Evolutionary conservation across 108 stramenopile species (phyloP), one percentile per base, ranked within the genome.

Genomic region (Skeletonema marinoi): DNA sequence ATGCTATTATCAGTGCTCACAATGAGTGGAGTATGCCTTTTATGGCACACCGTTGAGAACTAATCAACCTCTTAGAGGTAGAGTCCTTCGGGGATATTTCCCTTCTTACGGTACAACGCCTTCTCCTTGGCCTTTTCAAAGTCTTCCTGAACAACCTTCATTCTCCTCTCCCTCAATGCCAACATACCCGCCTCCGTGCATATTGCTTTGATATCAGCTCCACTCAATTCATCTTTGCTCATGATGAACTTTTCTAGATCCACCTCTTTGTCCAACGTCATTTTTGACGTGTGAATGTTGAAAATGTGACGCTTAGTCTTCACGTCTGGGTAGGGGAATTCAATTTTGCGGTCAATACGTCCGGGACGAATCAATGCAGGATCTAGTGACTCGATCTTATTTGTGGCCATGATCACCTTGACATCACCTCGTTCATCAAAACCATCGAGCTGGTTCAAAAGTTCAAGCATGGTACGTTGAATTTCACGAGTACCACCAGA

Each of bases 81-180:
- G 35, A 97, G 75, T 12, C 97, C 98, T 85, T 98, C 99, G 2
- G 99, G 99, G 73, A 98, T 91, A 85, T 98, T 98, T 69, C 99
- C 98, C 90, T 99, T 98, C 79, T 99, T 98, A 33, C 97, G 92
- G 85, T 99, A 99, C 75, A 99, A 86, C 6, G 98, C 97, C 86
- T 98, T 99, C 86, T 99, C 98, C 81, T 99, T 99, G 32, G 99
- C 98, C 89, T 99, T 98, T 64, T 88, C 90, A 73, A 97, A 97
- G 78, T 98, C 97, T 65, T 97, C 98, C 74, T 98, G 97, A 60
- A 96, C 93, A 29, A 99, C 98, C 85, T 98, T 98, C 98, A 99
- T 99, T 44, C 99, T 86, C n/a, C 98, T 89, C 81, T 99, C 98
- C 70, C 99, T 87, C 61, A 99, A 86, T 74, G 91, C 97, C 68